These are phyloP conservation scores for Sugiyamaella floridensis DNA, from an alignment of 805 yeast species.

Conservation along the genomic window DNA sequence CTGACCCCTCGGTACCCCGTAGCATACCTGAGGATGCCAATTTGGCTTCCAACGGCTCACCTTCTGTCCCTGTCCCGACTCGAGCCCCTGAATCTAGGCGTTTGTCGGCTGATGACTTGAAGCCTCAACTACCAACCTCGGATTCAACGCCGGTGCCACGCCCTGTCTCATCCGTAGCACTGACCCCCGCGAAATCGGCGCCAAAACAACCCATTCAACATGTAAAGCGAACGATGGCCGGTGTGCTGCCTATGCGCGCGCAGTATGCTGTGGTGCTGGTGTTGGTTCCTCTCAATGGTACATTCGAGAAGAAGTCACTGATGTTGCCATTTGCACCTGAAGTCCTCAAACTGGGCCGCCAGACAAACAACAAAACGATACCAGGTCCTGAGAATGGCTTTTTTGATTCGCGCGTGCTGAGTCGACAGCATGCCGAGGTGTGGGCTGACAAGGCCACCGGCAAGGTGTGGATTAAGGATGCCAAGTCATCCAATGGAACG, in stretches of 20 bases:
- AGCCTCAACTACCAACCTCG: background rate
- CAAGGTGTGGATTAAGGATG: conserved; percentile 69
- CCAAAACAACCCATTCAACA: background rate
- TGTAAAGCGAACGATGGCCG: background rate
- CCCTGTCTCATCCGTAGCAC: background rate
- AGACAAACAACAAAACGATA: conserved; percentile 47
- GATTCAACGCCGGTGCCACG: background rate
- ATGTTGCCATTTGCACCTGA: conserved; percentile 79
- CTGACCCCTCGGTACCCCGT: background rate
- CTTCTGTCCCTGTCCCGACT: no score
- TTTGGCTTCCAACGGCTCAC: no score
- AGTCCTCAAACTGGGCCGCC: conserved; percentile 82
- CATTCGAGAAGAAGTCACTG: conserved; percentile 73
- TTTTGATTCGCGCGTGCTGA: conserved; percentile 87
- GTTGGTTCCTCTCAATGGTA: conserved; percentile 67
- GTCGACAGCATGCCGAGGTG: conserved; percentile 90
- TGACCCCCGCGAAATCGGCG: background rate
- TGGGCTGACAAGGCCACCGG: conserved; percentile 62
- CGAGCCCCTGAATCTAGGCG: no score
- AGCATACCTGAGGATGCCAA: background rate
- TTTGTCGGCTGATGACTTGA: no score
- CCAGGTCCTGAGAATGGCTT: conserved; percentile 75
- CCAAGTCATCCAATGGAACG: conserved; percentile 91
- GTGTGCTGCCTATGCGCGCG: conserved; percentile 21
- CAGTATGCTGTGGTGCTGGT: conserved; percentile 47